phyloP scores from a whole-genome alignment of 305 asterid species.

The Stenogyne calaminthoides region DNA sequence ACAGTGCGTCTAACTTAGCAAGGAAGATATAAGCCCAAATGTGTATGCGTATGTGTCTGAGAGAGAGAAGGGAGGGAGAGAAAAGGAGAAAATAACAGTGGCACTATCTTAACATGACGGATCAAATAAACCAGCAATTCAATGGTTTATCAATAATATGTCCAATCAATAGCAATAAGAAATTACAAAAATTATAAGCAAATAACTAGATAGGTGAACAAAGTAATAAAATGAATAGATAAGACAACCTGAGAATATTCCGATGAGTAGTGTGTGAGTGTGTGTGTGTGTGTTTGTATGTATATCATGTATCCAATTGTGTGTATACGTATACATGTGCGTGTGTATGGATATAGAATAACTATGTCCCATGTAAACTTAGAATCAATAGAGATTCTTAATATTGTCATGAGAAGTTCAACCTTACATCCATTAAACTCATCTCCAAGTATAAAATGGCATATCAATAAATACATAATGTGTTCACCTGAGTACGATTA shows the following conservation, averaged over 20 bases:
- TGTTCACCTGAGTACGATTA: slow-evolving; percentile 78
- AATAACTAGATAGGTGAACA: background rate
- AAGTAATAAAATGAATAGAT: background rate
- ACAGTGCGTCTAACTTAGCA: background rate
- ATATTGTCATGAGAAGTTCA: background rate
- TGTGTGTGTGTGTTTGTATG: background rate
- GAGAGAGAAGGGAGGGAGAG: background rate
- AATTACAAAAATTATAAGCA: background rate
- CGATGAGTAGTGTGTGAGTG: background rate
- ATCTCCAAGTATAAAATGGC: background rate
- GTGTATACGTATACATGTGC: background rate
- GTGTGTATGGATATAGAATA: background rate
- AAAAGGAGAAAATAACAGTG: background rate
- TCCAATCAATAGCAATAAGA: background rate
- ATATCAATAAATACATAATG: slow-evolving; percentile 15
- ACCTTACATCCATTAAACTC: slow-evolving; percentile 5
- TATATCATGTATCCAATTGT: background rate
- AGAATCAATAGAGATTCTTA: background rate
- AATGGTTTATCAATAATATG: background rate
- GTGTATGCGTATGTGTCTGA: background rate
- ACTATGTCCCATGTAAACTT: background rate
- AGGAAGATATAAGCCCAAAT: background rate
- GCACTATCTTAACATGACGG: background rate
- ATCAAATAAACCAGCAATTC: background rate
- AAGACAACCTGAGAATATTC: slow-evolving; percentile 3